Conservation (phyloP, 495 filamentous ascomycete genomes). For the Penicillium goetzii region DNA sequence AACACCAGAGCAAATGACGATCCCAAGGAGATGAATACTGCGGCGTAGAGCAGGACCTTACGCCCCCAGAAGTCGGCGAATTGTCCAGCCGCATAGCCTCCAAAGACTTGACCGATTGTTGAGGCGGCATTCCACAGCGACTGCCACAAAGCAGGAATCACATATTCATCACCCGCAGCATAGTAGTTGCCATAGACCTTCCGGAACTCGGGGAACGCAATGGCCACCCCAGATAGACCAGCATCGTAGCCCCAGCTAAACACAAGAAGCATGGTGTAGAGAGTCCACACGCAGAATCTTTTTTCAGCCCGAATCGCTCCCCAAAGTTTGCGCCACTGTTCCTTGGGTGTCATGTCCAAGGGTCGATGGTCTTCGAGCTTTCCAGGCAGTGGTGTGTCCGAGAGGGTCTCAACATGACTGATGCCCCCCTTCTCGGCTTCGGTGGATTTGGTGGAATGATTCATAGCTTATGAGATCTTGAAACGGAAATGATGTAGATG, state of each 20-base stretch:
- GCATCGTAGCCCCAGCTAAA: constrained; percentile 22
- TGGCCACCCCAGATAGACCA: constrained; percentile 17
- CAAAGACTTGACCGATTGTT: constrained; percentile 22
- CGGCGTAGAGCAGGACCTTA: constrained; percentile 13
- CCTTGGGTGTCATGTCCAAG: constrained; percentile 7
- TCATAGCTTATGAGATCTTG: constrained; percentile 4
- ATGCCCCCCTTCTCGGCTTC: constrained; percentile 11
- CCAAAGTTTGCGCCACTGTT: constrained; percentile 19
- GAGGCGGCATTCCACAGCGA: constrained; percentile 23
- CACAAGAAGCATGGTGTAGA: constrained; percentile 23
- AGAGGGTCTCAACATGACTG: constrained; percentile 10
- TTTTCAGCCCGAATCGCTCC: constrained; percentile 11
- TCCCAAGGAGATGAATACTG: constrained; percentile 13
- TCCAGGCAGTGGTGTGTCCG: neutral
- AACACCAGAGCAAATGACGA: constrained; percentile 23
- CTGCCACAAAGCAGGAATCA: constrained; percentile 23
- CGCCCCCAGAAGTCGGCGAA: constrained; percentile 20
- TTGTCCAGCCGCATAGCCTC: constrained; percentile 21
- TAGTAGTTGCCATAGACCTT: constrained; percentile 22
- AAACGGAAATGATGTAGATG: neutral
- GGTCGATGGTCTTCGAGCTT: constrained; percentile 6
- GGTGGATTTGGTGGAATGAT: neutral
- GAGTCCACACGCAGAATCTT: constrained; percentile 17
- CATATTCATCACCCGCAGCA: constrained; percentile 17
- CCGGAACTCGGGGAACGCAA: constrained; percentile 21